Base-by-base conservation (phyloP, 495 filamentous ascomycete genomes). In the Hypoxylon fragiforme region DNA sequence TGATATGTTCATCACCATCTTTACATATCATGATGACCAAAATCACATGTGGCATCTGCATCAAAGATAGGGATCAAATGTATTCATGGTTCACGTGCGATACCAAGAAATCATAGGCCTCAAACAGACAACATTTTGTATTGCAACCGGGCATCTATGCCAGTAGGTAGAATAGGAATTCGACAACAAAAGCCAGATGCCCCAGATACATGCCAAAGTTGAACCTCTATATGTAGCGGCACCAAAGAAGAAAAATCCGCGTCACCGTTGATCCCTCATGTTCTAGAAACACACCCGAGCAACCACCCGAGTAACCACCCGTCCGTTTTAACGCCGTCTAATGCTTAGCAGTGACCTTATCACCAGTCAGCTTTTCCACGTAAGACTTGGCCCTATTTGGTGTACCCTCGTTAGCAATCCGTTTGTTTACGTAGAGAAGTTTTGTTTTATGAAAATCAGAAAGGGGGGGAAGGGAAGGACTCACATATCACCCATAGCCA, bases 401-500 rank as follows among this genome's bases (percentile, higher is more conserved):
- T 38, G 31, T 42, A 38, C 43, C 26, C 44, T 38, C 4, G 55
- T 68, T 50, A 63, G 64, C 21, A 61, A 60, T 15, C 31, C 20
- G 46, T 36, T 45, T 3, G 13, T 44, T 22, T 18, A 30, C 18
- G 30, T n/a, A 24, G 4, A 3, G 6, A 54, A 35, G 31, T 12
- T 3, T 3, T 3, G 31, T 7, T 4, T 9, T 28, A 12, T 35
- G 31, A 7, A n/a, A n/a, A n/a, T n/a, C n/a, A n/a, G 31, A 3
- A 35, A 35, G n/a, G 42, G 31, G 18, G 7, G 21, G 57, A 36
- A 13, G 28, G 12, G 19, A 44, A 34, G 34, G 28, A 85, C 92
- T 82, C 74, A 96, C 92, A 96, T 91, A 80, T 98, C 94, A 78
- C 94, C 94, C 79, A 98, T 81, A 67, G 92, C 94, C 75, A 98